Conservation (phyloP, 106 monocot genomes). For the Dendrobium catenatum region DNA sequence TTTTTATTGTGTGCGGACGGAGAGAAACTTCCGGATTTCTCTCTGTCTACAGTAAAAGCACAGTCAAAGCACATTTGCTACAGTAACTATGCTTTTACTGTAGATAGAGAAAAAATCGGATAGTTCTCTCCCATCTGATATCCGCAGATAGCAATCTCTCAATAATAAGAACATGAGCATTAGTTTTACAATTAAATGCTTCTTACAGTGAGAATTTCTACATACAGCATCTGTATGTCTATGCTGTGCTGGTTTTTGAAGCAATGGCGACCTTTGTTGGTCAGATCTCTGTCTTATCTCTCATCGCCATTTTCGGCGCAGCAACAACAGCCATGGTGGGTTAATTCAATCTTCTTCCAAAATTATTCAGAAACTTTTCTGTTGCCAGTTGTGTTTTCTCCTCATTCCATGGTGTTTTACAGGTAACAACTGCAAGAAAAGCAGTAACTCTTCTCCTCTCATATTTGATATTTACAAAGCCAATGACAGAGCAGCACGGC, state of each 20-base stretch:
- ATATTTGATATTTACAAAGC: conserved; percentile 58
- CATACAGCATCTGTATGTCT: conserved; percentile 72
- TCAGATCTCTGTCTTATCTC: conserved; percentile 77
- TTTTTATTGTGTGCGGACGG: too few species aligned
- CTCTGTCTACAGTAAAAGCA: too few species aligned
- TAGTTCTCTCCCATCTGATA: too few species aligned
- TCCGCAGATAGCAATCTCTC: too few species aligned
- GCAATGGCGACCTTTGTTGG: conserved; percentile 86
- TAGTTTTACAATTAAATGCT: too few species aligned
- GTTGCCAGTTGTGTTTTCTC: not conserved
- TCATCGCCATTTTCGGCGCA: conserved; percentile 82
- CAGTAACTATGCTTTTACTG: too few species aligned
- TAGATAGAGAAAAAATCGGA: too few species aligned
- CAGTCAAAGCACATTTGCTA: too few species aligned
- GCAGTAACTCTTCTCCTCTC: conserved; percentile 56
- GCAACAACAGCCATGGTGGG: conserved; percentile 89
- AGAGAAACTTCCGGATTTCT: too few species aligned
- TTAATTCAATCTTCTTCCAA: not conserved
- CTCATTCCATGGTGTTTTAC: not conserved
- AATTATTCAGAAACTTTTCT: not conserved
- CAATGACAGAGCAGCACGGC: conserved; percentile 53
- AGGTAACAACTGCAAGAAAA: conserved; percentile 61
- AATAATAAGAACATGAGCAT: too few species aligned
- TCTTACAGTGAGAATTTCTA: not conserved
- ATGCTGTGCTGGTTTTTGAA: conserved; percentile 72